Evolutionary conservation across 2,329 filamentous ascomycete species (phyloP), one percentile per base, ranked within the genome.

Genomic region (Capronia epimyces): DNA sequence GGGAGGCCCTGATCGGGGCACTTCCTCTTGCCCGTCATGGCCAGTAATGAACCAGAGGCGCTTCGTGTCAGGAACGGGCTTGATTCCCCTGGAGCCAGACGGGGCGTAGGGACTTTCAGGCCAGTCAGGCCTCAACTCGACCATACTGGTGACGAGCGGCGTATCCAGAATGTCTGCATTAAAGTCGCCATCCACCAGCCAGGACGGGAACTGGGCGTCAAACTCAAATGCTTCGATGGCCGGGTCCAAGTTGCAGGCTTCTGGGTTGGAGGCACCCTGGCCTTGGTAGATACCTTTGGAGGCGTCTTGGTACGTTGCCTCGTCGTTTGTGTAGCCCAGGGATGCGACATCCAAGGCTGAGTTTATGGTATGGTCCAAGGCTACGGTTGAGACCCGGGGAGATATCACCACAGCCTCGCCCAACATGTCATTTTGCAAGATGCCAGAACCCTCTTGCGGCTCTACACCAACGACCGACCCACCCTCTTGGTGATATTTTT

Each of bases 161-260:
- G 55, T 57, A 27, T 57, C 55, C 5, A 57, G 41, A 21, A 55
- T 52, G 15, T 49, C 46, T 4, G 49, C 45, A n/a, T 55, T 45
- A 15, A 57, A 40, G 39, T 57, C 55, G 36, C 49, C 29, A 24
- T 57, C 55, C n/a, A 52, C 49, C 27, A 55, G 39, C 55, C 55
- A 57, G 1, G 55, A 50, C 40, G 55, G 55, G 34, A 55, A 55
- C 10, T 55, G 49, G 7, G 55, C 41, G 29, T 57, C 55, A 32
- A 57, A 49, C 42, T 57, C 55, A 18, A 57, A 50, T 15, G 46
- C 43, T 20, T 57, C 55, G 9, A 57, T 32, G 24, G 49, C 27
- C 13, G 43, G n/a, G 18, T 57, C 55, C 15, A 57, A 46, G 16
- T 25, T 39, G 13, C 24, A 22, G 3, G 24, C 29, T n/a, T 43